Conservation (phyloP, 768 basidiomycete species). For the Lyophyllum atratum region DNA sequence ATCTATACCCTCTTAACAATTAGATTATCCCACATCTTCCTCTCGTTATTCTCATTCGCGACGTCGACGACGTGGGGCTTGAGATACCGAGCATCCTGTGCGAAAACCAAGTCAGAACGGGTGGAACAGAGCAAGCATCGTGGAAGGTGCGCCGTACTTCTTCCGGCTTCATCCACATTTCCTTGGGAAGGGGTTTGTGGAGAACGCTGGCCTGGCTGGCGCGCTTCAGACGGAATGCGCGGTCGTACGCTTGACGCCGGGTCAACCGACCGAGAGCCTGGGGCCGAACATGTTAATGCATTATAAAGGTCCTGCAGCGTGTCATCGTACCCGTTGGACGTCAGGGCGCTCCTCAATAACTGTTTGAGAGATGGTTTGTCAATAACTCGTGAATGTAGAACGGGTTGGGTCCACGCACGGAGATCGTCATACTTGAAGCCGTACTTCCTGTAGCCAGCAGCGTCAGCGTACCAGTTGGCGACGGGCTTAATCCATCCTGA, state of each 20-base stretch:
- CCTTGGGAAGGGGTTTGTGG: conserved; percentile 79
- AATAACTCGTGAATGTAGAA: conserved; percentile 10
- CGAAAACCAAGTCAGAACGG: conserved; percentile 7
- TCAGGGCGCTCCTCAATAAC: conserved; percentile 78
- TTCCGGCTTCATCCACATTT: conserved; percentile 72
- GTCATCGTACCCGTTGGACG: conserved; percentile 70
- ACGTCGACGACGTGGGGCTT: conserved; percentile 75
- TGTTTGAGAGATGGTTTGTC: conserved; percentile 22
- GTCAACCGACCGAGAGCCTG: conserved; percentile 87
- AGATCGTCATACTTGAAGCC: conserved; percentile 97
- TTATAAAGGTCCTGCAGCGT: background rate
- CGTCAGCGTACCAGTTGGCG: conserved; percentile 79
- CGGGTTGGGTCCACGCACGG: conserved; percentile 50
- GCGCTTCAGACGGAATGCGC: conserved; percentile 86
- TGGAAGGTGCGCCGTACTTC: conserved; percentile 59
- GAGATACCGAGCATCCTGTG: conserved; percentile 89
- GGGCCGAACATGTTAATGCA: conserved; percentile 5
- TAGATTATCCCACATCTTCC: conserved; percentile 79
- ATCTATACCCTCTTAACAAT: conserved; percentile 68
- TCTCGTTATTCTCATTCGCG: conserved; percentile 74
- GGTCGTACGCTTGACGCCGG: conserved; percentile 82
- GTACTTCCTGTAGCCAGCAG: conserved; percentile 81
- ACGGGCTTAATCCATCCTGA: conserved; percentile 72
- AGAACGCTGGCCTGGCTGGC: conserved; percentile 78
- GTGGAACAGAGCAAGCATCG: background rate